These are phyloP conservation scores for Heteromeles arbutifolia DNA, from an alignment of 306 rosid genomes.

Conservation along the genomic window DNA sequence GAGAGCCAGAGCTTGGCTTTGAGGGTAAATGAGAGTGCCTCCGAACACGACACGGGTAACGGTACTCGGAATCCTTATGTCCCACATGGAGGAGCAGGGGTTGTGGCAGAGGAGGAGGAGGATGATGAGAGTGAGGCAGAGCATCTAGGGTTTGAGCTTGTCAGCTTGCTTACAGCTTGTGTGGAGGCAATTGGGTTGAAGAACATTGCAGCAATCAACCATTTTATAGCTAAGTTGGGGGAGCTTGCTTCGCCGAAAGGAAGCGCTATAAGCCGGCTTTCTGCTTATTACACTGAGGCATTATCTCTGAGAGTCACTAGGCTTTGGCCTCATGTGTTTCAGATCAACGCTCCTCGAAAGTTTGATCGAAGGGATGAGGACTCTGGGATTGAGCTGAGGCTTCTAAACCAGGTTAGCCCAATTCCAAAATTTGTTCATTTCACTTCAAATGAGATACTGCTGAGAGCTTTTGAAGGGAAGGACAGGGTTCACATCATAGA, in stretches of 20 bases:
- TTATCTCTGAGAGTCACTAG: slow-evolving; percentile 70
- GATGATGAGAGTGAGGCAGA: slow-evolving; percentile 38
- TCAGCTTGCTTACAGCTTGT: slow-evolving; percentile 66
- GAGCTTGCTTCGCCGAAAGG: slow-evolving; percentile 76
- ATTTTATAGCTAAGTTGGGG: slow-evolving; percentile 69
- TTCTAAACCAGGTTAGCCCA: slow-evolving; percentile 77
- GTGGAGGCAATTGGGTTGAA: slow-evolving; percentile 73
- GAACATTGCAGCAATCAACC: slow-evolving; percentile 57
- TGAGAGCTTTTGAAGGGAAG: slow-evolving; percentile 94
- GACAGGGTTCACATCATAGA: slow-evolving; percentile 95
- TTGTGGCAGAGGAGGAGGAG: slow-evolving; percentile 48
- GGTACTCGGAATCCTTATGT: slow-evolving; percentile 52
- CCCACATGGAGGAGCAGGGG: slow-evolving; percentile 40
- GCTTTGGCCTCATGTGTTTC: slow-evolving; percentile 86
- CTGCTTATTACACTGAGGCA: slow-evolving; percentile 84
- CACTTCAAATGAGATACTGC: slow-evolving; percentile 78
- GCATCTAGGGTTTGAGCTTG: slow-evolving; percentile 63
- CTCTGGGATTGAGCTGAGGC: slow-evolving; percentile 53
- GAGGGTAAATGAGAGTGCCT: slow-evolving; percentile 46
- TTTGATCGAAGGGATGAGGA: slow-evolving; percentile 74
- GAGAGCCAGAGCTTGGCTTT: slow-evolving; percentile 49
- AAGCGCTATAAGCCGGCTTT: slow-evolving; percentile 53
- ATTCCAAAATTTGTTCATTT: slow-evolving; percentile 86
- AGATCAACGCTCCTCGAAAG: slow-evolving; percentile 67
- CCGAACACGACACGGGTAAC: slow-evolving; percentile 62